Percentiles rank a stretch among this genome's conserved stretches.
phyloP scores from a whole-genome alignment of 2,329 filamentous ascomycete genomes.

The Stagonosporopsis rhizophila region DNA sequence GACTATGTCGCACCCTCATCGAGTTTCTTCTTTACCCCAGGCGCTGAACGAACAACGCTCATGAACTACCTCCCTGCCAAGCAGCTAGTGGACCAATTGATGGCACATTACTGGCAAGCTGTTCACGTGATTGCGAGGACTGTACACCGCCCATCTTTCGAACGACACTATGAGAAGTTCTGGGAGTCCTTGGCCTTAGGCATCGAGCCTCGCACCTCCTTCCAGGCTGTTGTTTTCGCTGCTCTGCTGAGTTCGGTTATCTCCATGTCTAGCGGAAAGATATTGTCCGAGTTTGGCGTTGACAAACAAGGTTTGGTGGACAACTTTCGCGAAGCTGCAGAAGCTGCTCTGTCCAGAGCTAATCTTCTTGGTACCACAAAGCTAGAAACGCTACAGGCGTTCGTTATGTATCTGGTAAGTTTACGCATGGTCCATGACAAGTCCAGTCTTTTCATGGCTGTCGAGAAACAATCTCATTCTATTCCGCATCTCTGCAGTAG shows the following conservation, averaged over 20 bases:
- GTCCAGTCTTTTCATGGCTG: not conserved
- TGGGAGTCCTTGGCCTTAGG: conserved; percentile 68
- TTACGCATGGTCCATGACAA: not conserved
- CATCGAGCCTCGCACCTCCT: conserved; percentile 67
- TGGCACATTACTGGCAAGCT: conserved; percentile 70
- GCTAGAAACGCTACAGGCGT: conserved; percentile 77
- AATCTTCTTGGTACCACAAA: conserved; percentile 75
- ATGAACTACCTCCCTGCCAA: conserved; percentile 68
- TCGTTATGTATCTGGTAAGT: conserved; percentile 76
- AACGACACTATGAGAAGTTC: conserved; percentile 69
- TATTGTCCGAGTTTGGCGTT: conserved; percentile 62
- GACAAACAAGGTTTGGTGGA: conserved; percentile 65
- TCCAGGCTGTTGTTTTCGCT: conserved; percentile 73
- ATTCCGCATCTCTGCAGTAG: too few relatives aligned
- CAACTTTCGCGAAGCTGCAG: conserved; percentile 64
- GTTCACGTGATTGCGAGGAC: conserved; percentile 74
- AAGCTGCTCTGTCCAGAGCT: conserved; percentile 71
- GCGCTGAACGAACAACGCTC: conserved; percentile 55
- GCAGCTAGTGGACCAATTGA: conserved; percentile 65
- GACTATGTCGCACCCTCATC: conserved; percentile 73
- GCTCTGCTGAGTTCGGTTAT: conserved; percentile 73
- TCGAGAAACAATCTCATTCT: not conserved
- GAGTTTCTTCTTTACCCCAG: conserved; percentile 69
- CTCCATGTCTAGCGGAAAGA: conserved; percentile 65
- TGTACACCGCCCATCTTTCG: conserved; percentile 72